These are phyloP conservation scores for Xylaria telfairii DNA, from an alignment of 495 filamentous ascomycete species.

Conservation along the genomic window DNA sequence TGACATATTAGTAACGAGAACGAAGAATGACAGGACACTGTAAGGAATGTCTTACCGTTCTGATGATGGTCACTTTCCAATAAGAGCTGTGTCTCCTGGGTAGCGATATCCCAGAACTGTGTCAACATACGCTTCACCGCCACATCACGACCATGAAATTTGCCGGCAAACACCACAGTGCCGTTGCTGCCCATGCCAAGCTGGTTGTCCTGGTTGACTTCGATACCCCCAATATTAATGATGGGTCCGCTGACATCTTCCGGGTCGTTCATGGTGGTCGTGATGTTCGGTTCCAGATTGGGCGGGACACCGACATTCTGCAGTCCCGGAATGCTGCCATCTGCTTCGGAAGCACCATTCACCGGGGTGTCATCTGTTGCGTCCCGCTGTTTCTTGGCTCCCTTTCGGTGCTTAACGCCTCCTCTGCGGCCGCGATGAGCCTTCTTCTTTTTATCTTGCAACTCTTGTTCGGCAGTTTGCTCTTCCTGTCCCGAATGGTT, in stretches of 20 bases:
- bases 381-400: slow-evolving; percentile 48
- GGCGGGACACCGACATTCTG: slow-evolving; percentile 53
- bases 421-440: slow-evolving; percentile 81
- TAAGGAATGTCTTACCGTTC: slow-evolving; percentile 59
- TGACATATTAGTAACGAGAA: slow-evolving; percentile 32
- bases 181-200: slow-evolving; percentile 84
- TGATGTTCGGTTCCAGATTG: slow-evolving; percentile 64
- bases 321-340: slow-evolving; percentile 40
- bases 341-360: slow-evolving; percentile 38
- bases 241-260: slow-evolving; percentile 64
- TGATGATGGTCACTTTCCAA: slow-evolving; percentile 94
- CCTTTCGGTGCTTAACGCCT: slow-evolving; percentile 74
- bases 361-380: slow-evolving; percentile 44
- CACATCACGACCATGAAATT: slow-evolving; percentile 87
- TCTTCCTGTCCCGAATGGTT: slow-evolving; percentile 45
- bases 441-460: slow-evolving; percentile 72
- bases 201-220: slow-evolving; percentile 73
- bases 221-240: slow-evolving; percentile 73
- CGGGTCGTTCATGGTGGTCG: slow-evolving; percentile 52
- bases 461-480: slow-evolving; percentile 36
- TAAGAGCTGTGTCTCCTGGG: slow-evolving; percentile 87
- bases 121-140: slow-evolving; percentile 97
- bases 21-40: neutral
- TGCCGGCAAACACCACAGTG: slow-evolving; percentile 84
- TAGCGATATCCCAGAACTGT: slow-evolving; percentile 92